Base-by-base conservation (phyloP, 2,329 filamentous ascomycete species). In the Hypoxylon sp. region DNA sequence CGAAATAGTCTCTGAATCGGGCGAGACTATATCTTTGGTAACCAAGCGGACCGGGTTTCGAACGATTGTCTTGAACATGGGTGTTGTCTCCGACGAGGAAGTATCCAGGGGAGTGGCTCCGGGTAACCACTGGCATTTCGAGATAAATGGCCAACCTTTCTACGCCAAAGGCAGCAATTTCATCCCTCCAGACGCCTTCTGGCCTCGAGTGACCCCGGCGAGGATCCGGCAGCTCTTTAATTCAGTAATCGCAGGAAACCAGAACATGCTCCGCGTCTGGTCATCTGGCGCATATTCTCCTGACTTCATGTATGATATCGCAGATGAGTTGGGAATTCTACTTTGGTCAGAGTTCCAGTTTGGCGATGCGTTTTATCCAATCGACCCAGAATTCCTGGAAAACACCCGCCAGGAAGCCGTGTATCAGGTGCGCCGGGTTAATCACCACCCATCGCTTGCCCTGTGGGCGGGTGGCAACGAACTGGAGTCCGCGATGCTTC, bases 231-330 rank as follows among this genome's bases (percentile, higher is more conserved):
- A 83, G 39, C 78, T 90, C 0, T 87, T 90, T 59, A 80, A 88
- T 61, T 83, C 86, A 0, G 85, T 86, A 2, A 81, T 87, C 1
- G 82, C 82, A 24, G 87, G 86, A 1, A 88, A 90, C 66, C 88
- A 90, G 74, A 90, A 90, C 72, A 89, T 90, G 87, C 81, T 90
- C 3, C 83, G 88, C 5, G 84, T 90, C 1, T 90, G 88, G 88
- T 83, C 87, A 11, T 87, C 84, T 19, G 87, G 88, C 1, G 84
- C 85, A 1, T 91, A 90, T 68, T 81, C 84, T 0, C 87, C 87
- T 0, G 87, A 90, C 68, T 90, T 87, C 69, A 86, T 90, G 67
- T 90, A 88, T 71, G 87, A 90, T 63, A 79, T 90, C 9, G 88
- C 88, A 1, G 88, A 91, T 74, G 86, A 89, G 73, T 82, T 83